Percentiles rank a stretch among this genome's conserved stretches.
These are phyloP conservation scores for Parastagonospora avenae DNA, from an alignment of 2,329 filamentous ascomycete species.

Conservation along the genomic window DNA sequence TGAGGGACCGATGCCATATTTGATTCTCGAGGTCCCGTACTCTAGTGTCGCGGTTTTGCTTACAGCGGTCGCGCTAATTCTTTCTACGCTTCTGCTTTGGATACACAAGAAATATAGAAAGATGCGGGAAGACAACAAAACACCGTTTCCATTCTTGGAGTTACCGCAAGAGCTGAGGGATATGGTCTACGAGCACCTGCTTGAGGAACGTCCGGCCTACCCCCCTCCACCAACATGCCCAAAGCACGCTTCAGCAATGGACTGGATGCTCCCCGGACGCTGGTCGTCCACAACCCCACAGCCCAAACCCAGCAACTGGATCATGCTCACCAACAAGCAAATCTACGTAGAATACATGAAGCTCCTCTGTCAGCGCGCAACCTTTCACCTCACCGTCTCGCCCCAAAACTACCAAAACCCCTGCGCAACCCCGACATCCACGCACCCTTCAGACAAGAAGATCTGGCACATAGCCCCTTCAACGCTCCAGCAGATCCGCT, in stretches of 20 bases:
- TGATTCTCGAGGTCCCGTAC: not conserved
- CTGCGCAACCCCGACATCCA: not conserved
- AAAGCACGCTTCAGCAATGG: constrained; percentile 15
- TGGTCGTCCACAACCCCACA: constrained; percentile 3
- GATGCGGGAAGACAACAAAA: constrained; percentile 22
- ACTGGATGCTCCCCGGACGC: constrained; percentile 23
- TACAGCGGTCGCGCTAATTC: constrained; percentile 14
- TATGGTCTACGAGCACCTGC: constrained; percentile 38
- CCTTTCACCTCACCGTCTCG: constrained; percentile 40
- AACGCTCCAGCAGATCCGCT: constrained; percentile 27
- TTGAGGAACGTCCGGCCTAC: constrained; percentile 36
- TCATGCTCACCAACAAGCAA: constrained; percentile 41
- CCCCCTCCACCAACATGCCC: constrained; percentile 21
- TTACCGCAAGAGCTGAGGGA: constrained; percentile 41
- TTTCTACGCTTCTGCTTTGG: constrained; percentile 14
- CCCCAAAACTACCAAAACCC: constrained; percentile 33
- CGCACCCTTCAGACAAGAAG: not conserved
- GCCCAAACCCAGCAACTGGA: constrained; percentile 23
- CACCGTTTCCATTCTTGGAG: constrained; percentile 35
- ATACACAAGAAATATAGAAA: constrained; percentile 19
- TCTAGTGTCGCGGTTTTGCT: not conserved
- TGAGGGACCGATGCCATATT: not conserved
- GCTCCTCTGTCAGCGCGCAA: constrained; percentile 35
- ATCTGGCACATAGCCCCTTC: constrained; percentile 38
- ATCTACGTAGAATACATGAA: constrained; percentile 43